These are phyloP conservation scores for Arthrinium puccinioides DNA, from an alignment of 2,329 filamentous ascomycete genomes.

Conservation along the genomic window DNA sequence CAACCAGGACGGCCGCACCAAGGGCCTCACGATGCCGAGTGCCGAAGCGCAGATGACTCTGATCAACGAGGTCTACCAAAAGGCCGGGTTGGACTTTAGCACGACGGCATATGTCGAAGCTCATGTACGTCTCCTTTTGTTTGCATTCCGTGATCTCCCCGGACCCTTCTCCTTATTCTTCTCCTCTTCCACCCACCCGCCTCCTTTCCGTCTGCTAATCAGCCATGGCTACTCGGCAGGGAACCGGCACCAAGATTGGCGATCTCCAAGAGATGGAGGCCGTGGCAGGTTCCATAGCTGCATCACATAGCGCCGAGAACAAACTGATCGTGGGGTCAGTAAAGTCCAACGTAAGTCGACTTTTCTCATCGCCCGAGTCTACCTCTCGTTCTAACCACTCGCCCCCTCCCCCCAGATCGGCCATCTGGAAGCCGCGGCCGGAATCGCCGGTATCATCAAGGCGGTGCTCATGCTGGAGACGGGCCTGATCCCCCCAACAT, in stretches of 20 bases:
- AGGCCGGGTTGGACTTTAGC: constrained; percentile 33
- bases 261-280: constrained; percentile 43
- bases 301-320: constrained; percentile 19
- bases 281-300: constrained; percentile 35
- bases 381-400: no score
- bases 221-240: constrained; percentile 28
- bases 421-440: constrained; percentile 44
- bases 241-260: constrained; percentile 52
- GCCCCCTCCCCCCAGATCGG: constrained; percentile 37
- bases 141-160: neutral
- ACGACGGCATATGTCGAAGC: constrained; percentile 48
- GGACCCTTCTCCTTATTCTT: no score
- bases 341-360: constrained; percentile 49
- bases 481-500: constrained; percentile 42
- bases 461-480: constrained; percentile 40
- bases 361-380: no score
- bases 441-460: constrained; percentile 46
- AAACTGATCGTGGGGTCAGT: constrained; percentile 43
- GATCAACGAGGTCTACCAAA: constrained; percentile 38
- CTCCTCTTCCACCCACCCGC: no score
- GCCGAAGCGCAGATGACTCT: constrained; percentile 41
- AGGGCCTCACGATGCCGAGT: constrained; percentile 52
- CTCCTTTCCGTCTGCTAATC: no score
- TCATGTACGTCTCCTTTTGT: neutral
- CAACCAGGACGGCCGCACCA: constrained; percentile 52